Percentiles rank a stretch among this genome's conserved stretches.
phyloP scores from a whole-genome alignment of 1,139 yeast species.

The Pichia sp. region DNA sequence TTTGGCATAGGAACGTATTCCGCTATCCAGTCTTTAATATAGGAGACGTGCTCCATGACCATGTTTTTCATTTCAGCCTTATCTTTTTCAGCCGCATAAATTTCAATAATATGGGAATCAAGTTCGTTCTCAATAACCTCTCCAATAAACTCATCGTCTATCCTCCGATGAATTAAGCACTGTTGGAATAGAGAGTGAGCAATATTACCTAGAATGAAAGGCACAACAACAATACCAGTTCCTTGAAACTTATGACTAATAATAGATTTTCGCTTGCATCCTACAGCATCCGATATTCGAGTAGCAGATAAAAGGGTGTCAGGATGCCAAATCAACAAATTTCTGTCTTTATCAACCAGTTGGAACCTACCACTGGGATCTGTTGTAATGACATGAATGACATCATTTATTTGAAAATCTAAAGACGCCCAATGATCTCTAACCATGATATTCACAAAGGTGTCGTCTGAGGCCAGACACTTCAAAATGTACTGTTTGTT shows the following conservation, averaged over 20 bases:
- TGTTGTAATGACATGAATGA: constrained; percentile 46
- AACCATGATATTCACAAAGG: constrained; percentile 34
- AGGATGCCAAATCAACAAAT: constrained; percentile 72
- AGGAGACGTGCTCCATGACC: constrained; percentile 41
- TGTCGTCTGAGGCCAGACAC: constrained; percentile 33
- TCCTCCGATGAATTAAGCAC: constrained; percentile 41
- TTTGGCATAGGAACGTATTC: constrained; percentile 29
- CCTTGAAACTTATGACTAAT: constrained; percentile 44
- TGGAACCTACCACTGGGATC: constrained; percentile 31
- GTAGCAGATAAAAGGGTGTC: constrained; percentile 80
- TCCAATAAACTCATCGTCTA: constrained; percentile 37
- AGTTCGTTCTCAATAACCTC: constrained; percentile 39
- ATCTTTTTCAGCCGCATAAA: constrained; percentile 48
- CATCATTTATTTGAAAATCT: constrained; percentile 40
- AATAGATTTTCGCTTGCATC: constrained; percentile 66
- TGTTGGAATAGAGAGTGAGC: constrained; percentile 74
- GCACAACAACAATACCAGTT: constrained; percentile 50
- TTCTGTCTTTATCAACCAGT: constrained; percentile 46
- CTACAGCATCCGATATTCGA: constrained; percentile 63
- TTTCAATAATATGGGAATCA: constrained; percentile 36
- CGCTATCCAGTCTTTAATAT: constrained; percentile 57
- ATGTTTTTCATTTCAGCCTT: constrained; percentile 40
- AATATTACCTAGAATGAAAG: constrained; percentile 67
- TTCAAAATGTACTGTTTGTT: constrained; percentile 42
- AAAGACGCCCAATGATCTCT: constrained; percentile 30